Base-by-base conservation (phyloP, 352 stramenopile species). In the Globisporangium paddicum region DNA sequence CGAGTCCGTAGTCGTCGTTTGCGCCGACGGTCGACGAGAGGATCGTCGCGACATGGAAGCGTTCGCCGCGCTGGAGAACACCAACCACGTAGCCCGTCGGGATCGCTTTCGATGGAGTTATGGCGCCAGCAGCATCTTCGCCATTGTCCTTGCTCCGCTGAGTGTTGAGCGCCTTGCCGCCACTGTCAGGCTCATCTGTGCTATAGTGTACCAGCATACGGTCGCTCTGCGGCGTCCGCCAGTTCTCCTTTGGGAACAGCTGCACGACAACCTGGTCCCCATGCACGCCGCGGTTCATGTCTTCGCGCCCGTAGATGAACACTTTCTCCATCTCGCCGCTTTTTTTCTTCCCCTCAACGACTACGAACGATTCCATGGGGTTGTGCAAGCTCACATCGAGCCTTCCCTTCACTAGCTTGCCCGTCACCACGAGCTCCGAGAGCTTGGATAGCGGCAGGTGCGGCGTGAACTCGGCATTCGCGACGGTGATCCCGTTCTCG, bases 231-330 rank as follows among this genome's bases (percentile, higher is more conserved):
- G 76, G 87, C 25, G 53, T 66, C 16, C 85, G 66, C 93, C 93
- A 98, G 32, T 90, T 62, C 9, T 67, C 58, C 28, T 93, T 68
- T 0, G 86, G 73, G 38, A 98, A 72, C 35, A 99, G 67, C 57
- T 97, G 75, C 21, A 99, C 84, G 3, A 89, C 94, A 13, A 99
- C 97, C 11, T 96, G 69, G 77, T 99, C 98, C 26, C 97, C 97
- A 68, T 99, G 96, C 2, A 99, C 77, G 4, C 96, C 97, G 51
- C 98, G 88, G 75, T 99, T 99, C 63, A 98, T 93, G 59, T 95
- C 75, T 50, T 86, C 73, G 25, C 79, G 77, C 26, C 82, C 84
- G 58, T 78, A 86, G 0, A 93, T 66, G 69, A 90, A 90, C 18
- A 95, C 76, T 38, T 77, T 79, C 13, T 86, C 75, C 21, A 79